Base-by-base conservation (phyloP, 2,329 filamentous ascomycete genomes). In the Diaporthe longicolla region DNA sequence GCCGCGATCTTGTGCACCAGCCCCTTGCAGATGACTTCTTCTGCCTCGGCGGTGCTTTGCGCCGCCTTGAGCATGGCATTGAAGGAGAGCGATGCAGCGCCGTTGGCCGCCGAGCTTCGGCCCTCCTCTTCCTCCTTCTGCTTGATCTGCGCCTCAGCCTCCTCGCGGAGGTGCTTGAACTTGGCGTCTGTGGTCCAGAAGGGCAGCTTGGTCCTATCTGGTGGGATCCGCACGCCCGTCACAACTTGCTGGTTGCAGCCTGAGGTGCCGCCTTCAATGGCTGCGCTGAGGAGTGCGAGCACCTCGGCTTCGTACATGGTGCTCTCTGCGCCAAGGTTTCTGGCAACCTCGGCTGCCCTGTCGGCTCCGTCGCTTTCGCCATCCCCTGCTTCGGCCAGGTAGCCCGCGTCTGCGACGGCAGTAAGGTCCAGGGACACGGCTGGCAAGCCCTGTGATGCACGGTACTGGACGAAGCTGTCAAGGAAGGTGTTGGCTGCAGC, bases 121-220 rank as follows among this genome's bases (percentile, higher is more conserved):
- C 40, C 63, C 5, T 54, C 63, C n/a, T 54, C 40, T 2, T 54
- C 63, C 32, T 54, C 63, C 48, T 29, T 54, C 48, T 54, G 6
- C 32, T 52, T 52, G 29, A 68, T 59, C 26, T 43, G 26, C 0
- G 81, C 83, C 11, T 84, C 82, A 0, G 82, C 83, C 10, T 80
- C 81, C 58, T 85, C 83, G 17, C 85, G 84, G 35, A 90, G 82
- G 43, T 85, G 82, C 72, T 85, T 85, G 80, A 90, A 90, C 78
- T 89, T 90, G 70, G 85, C 87, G 65, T 91, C 89, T 3, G 83
- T 79, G 4, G 85, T 85, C 85, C 88, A 91, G 81, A 89, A 90
- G 0, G 87, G 88, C 66, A 85, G 80, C 77, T 35, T 75, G 15
- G 70, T 50, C 32, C 71, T 61, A 17, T 75, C 70, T 13, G 58